Conservation (phyloP, 257 asterid species). For the Oldenlandia corymbosa region DNA sequence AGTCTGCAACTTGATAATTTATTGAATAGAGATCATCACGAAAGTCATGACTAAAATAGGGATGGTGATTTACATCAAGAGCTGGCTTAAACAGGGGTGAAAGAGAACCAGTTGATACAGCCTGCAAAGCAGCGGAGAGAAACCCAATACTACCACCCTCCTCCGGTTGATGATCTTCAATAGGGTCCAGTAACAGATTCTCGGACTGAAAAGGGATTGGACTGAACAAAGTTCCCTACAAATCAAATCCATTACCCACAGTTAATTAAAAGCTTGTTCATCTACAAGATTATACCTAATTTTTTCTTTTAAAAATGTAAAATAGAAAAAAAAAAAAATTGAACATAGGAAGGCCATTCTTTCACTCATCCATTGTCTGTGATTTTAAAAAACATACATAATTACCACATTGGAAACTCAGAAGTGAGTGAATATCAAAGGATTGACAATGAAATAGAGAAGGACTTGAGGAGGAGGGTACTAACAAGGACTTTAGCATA, state of each 20-base stretch:
- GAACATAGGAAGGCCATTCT: not conserved
- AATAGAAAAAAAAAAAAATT: not conserved
- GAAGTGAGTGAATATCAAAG: too few species aligned
- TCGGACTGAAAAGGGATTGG: slow-evolving; percentile 63
- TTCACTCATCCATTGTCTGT: too few species aligned
- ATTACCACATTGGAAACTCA: too few species aligned
- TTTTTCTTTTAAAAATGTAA: too few species aligned
- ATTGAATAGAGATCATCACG: not conserved
- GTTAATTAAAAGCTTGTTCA: not conserved
- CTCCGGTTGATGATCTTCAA: slow-evolving; percentile 29
- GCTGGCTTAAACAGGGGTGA: slow-evolving; percentile 50
- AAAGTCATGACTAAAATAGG: not conserved
- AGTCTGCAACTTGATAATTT: not conserved
- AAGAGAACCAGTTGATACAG: slow-evolving; percentile 46
- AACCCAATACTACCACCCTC: slow-evolving; percentile 19
- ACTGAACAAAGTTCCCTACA: slow-evolving; percentile 75
- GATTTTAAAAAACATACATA: too few species aligned
- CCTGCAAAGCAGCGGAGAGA: slow-evolving; percentile 34
- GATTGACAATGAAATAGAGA: not conserved
- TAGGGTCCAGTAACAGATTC: slow-evolving; percentile 20
- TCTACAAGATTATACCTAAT: too few species aligned
- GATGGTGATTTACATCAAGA: slow-evolving; percentile 43
- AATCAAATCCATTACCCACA: not conserved
- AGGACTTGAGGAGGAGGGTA: not conserved
- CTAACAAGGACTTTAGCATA: slow-evolving; percentile 70